Evolutionary conservation across 1,139 yeast species (phyloP).

Genomic region (Kluyveromyces sp.): DNA sequence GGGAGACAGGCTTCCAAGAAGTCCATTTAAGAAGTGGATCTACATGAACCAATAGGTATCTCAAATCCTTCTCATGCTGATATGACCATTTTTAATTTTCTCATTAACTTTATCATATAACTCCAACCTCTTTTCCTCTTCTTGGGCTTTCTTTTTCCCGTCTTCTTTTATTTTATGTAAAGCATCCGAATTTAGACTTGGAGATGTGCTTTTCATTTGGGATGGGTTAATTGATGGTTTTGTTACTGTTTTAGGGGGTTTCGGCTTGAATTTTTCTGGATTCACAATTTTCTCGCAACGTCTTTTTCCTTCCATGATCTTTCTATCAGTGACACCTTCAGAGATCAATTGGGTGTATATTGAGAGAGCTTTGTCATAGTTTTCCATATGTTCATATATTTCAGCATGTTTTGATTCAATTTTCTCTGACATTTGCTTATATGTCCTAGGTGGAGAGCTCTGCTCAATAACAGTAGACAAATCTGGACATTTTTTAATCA

Average conservation of each 20-base stretch:
- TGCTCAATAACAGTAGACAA: constrained; percentile 27
- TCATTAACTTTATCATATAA: constrained; percentile 55
- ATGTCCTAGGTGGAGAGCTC: constrained; percentile 47
- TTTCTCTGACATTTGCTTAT: constrained; percentile 69
- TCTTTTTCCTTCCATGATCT: constrained; percentile 71
- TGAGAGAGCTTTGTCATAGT: constrained; percentile 52
- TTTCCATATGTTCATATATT: constrained; percentile 71
- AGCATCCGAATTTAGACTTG: background rate
- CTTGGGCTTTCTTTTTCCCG: constrained; percentile 41
- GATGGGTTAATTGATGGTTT: constrained; percentile 6
- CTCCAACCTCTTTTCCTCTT: constrained; percentile 48
- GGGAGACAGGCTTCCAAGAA: constrained; percentile 54
- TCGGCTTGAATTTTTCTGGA: constrained; percentile 32
- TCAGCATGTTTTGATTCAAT: constrained; percentile 69
- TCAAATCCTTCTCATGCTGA: constrained; percentile 70
- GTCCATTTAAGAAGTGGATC: constrained; percentile 58
- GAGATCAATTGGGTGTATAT: constrained; percentile 56
- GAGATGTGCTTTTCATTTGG: constrained; percentile 7
- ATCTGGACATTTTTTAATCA: constrained; percentile 40
- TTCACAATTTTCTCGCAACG: constrained; percentile 63
- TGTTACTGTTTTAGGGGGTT: constrained; percentile 25
- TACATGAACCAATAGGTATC: constrained; percentile 64
- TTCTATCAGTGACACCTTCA: constrained; percentile 58
- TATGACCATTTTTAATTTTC: constrained; percentile 56
- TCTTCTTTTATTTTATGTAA: constrained; percentile 5